Evolutionary conservation across 768 basidiomycete genomes (phyloP), one percentile per base, ranked within the genome.

Genomic region (Tylopilus cervinicoccineus): DNA sequence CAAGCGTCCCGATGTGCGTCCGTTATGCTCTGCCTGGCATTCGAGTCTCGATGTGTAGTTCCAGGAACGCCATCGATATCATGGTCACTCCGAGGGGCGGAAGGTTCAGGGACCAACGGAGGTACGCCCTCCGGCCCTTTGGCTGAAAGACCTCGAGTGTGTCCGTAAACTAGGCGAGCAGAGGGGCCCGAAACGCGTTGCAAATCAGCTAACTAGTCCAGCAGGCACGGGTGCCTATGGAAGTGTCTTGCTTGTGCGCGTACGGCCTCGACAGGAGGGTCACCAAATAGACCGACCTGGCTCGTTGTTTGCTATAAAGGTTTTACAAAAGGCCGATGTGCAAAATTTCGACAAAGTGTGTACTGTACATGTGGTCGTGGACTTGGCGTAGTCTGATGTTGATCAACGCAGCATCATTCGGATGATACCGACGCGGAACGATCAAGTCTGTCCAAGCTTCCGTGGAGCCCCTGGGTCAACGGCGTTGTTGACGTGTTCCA

Each of bases 381-480:
- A 13, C 23, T 16, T 20, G 31, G n/a, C 19, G 22, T 28, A 33
- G 33, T 34, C 26, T 50, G 38, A 54, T 19, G 45, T 38, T 22
- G 13, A 44, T 13, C 42, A 2, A 29, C 10, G 19, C 34, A 70
- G 71, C 40, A 51, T 37, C 50, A 62, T 27, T 56, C 64, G 22
- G 48, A 51, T 1, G 62, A 64, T 7, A 71, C 72, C 31, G 61
- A 76, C 48, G 48, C 56, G 5, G 82, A 83, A 64, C 70, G 74
- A 26, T 56, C 56, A 16, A 51, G 56, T 14, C 73, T 83, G 10
- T 57, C 60, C 14, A 50, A 54, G 38, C 62, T 83, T 19, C 70
- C 70, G 5, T 83, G 81, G 81, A 75, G 71, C 45, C 74, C 81
- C 0, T 83, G 80, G 65, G 58, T 80, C 28, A 65, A 67, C 8